Conservation (phyloP, 345 rosid genomes). For the Raphanus sativus region DNA sequence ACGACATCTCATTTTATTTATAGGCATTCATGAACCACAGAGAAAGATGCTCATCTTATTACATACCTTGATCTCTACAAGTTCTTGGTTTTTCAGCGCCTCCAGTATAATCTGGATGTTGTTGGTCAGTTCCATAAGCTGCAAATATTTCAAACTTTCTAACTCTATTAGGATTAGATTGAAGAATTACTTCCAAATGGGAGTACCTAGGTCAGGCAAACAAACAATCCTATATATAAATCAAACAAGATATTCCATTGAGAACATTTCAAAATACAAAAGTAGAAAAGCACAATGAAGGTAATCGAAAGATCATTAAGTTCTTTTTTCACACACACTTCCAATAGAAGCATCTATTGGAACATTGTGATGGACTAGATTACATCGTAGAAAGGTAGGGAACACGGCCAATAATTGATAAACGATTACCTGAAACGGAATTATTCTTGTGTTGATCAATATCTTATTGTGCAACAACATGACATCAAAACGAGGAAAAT, state of each 20-base stretch:
- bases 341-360: background rate
- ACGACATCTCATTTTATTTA: background rate
- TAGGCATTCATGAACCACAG: background rate
- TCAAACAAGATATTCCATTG: too few relatives aligned
- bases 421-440: background rate
- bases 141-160: background rate
- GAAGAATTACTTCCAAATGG: background rate
- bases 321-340: background rate
- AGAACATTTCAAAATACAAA: background rate
- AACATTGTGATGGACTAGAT: background rate
- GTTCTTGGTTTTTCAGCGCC: background rate
- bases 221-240: background rate
- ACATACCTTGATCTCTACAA: background rate
- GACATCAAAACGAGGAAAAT: background rate
- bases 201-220: background rate
- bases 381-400: background rate
- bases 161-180: background rate
- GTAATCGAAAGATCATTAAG: background rate
- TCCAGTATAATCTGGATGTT: background rate
- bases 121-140: background rate
- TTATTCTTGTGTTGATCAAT: background rate
- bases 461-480: background rate
- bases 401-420: background rate
- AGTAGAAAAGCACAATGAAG: background rate
- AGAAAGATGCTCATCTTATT: background rate